Percentiles rank a stretch among this genome's conserved stretches.
phyloP scores from a whole-genome alignment of 1,139 yeast species.

The Saccharomycopsis phalli region DNA sequence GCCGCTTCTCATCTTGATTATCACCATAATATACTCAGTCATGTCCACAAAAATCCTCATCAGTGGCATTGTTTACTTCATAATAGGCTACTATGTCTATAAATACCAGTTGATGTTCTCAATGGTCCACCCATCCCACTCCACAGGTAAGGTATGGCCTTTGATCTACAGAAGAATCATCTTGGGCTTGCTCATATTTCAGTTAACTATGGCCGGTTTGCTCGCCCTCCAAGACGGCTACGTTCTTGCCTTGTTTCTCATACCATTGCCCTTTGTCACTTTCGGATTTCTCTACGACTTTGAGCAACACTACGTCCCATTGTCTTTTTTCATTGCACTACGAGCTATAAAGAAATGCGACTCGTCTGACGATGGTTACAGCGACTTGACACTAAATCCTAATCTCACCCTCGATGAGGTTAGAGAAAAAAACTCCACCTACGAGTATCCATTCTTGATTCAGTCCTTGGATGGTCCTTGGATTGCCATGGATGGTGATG shows the following conservation, averaged over 20 bases:
- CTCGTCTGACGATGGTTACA: conserved; percentile 10
- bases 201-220: conserved; percentile 62
- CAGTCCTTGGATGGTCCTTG: conserved; percentile 75
- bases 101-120: conserved; percentile 59
- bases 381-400: conserved; percentile 12
- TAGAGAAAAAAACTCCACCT: conserved; percentile 57
- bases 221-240: conserved; percentile 56
- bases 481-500: conserved; percentile 58
- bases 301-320: conserved; percentile 51
- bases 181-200: conserved; percentile 50
- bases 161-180: conserved; percentile 51
- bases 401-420: conserved; percentile 52
- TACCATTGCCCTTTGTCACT: conserved; percentile 47
- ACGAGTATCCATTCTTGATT: conserved; percentile 67
- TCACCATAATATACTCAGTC: conserved; percentile 53
- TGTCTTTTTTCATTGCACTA: conserved; percentile 52
- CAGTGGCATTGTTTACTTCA: conserved; percentile 55
- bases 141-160: conserved; percentile 67
- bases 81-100: conserved; percentile 54
- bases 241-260: conserved; percentile 39
- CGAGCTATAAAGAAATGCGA: conserved; percentile 38
- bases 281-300: conserved; percentile 44
- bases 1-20: conserved; percentile 52
- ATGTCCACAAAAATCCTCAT: conserved; percentile 56
- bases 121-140: conserved; percentile 63